Evolutionary conservation across 2,329 filamentous ascomycete genomes (phyloP).

Genomic region (Alternaria arbusti): DNA sequence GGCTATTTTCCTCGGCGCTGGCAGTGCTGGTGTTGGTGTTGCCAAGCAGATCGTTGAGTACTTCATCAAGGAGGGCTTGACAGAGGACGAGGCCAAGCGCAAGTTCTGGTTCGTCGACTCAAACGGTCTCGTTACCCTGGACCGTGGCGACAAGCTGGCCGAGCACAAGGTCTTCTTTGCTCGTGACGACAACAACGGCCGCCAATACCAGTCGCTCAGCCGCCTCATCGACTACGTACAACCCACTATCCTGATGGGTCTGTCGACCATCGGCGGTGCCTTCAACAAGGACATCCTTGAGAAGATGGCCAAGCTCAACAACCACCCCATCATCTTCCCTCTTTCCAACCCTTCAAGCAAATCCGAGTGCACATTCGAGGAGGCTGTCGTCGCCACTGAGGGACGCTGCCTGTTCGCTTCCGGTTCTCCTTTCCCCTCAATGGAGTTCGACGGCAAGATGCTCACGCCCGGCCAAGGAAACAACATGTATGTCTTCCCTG

Average conservation of each 20-base stretch:
- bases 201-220: constrained; percentile 77
- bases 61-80: constrained; percentile 90
- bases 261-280: constrained; percentile 91
- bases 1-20: constrained; percentile 94
- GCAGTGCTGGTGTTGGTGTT: constrained; percentile 94
- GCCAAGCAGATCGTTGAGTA: constrained; percentile 97
- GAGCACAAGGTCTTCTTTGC: constrained; percentile 81
- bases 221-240: constrained; percentile 94
- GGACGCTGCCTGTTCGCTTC: constrained; percentile 93
- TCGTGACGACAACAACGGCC: constrained; percentile 68
- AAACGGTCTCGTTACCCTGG: constrained; percentile 89
- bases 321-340: constrained; percentile 80
- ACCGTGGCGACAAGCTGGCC: constrained; percentile 91
- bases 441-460: constrained; percentile 56
- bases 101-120: constrained; percentile 99
- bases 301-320: constrained; percentile 64
- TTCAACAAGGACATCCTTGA: constrained; percentile 89
- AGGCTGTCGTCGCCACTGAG: constrained; percentile 88
- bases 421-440: constrained; percentile 85
- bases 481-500: constrained; percentile 95
- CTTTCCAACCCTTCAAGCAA: constrained; percentile 96
- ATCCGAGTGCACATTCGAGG: constrained; percentile 96
- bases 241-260: constrained; percentile 91
- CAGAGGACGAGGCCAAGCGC: constrained; percentile 82
- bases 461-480: constrained; percentile 69